Percentiles rank a stretch among this genome's conserved stretches.
phyloP scores from a whole-genome alignment of 2,329 filamentous ascomycete genomes.

The Monilinia vaccinii-corymbosi region DNA sequence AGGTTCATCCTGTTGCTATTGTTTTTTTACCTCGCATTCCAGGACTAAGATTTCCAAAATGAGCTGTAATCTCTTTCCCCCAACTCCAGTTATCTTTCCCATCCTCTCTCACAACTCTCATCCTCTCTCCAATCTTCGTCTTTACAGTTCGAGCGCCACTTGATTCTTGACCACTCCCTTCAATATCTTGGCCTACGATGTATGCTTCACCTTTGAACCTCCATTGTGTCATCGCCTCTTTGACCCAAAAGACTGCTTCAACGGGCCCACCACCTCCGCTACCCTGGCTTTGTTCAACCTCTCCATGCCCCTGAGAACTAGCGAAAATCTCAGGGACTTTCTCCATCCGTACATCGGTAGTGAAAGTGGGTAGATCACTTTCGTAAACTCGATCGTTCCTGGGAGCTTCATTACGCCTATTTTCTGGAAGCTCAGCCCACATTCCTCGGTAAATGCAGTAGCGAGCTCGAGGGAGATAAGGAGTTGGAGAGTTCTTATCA shows the following conservation, averaged over 20 bases:
- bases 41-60: constrained; percentile 84
- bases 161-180: constrained; percentile 38
- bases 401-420: constrained; percentile 63
- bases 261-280: constrained; percentile 58
- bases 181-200: constrained; percentile 62
- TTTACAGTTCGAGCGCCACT: constrained; percentile 49
- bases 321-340: constrained; percentile 66
- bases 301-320: constrained; percentile 38
- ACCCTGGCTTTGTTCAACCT: constrained; percentile 36
- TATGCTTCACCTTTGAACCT: constrained; percentile 68
- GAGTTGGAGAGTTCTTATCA: constrained; percentile 30
- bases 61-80: constrained; percentile 68
- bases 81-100: constrained; percentile 51
- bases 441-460: constrained; percentile 82
- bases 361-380: constrained; percentile 73
- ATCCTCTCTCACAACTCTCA: constrained; percentile 43
- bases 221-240: constrained; percentile 69
- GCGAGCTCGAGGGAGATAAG: constrained; percentile 48
- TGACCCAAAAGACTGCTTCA: constrained; percentile 80
- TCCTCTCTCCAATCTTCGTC: constrained; percentile 49
- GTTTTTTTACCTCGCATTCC: constrained; percentile 56
- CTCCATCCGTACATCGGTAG: constrained; percentile 80
- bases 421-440: constrained; percentile 64
- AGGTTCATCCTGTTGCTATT: background rate
- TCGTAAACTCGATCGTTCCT: constrained; percentile 63